Conservation (phyloP, 371 early-diverging fungal genomes). For the Actinomucor elegans region DNA sequence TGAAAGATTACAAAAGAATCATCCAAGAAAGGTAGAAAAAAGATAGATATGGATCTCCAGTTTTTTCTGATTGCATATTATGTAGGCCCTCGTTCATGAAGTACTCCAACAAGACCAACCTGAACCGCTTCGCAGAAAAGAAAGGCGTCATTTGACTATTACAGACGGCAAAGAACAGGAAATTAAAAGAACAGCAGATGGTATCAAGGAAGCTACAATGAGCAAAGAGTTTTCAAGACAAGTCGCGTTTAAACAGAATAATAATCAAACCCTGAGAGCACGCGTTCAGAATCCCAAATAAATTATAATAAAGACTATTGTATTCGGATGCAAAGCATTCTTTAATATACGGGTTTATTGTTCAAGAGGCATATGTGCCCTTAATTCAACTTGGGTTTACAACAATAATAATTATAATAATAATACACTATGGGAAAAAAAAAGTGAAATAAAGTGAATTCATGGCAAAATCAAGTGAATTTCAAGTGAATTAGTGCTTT, state of each 20-base stretch:
- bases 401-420: too few relatives aligned
- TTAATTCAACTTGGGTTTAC: too few relatives aligned
- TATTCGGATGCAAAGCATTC: too few relatives aligned
- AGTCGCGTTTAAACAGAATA: slow-evolving; percentile 6
- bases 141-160: slow-evolving; percentile 15
- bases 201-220: neutral
- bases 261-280: slow-evolving; percentile 10
- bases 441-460: too few relatives aligned
- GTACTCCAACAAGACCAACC: slow-evolving; percentile 23
- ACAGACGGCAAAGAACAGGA: slow-evolving; percentile 12
- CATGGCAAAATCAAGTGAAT: too few relatives aligned
- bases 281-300: slow-evolving; percentile 21
- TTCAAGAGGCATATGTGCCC: too few relatives aligned
- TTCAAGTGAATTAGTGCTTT: too few relatives aligned
- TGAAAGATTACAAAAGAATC: slow-evolving; percentile 83
- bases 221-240: slow-evolving; percentile 2
- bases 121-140: slow-evolving; percentile 18
- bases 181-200: slow-evolving; percentile 6
- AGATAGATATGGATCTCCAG: too few relatives aligned
- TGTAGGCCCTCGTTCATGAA: neutral
- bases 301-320: neutral
- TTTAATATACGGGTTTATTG: too few relatives aligned
- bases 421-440: too few relatives aligned
- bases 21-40: slow-evolving; percentile 17
- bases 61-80: too few relatives aligned